A percentile compares a stretch with the other conserved stretches of the same genome.
These are phyloP conservation scores for Neurospora intermedia DNA, from an alignment of 495 filamentous ascomycete genomes.

Conservation along the genomic window DNA sequence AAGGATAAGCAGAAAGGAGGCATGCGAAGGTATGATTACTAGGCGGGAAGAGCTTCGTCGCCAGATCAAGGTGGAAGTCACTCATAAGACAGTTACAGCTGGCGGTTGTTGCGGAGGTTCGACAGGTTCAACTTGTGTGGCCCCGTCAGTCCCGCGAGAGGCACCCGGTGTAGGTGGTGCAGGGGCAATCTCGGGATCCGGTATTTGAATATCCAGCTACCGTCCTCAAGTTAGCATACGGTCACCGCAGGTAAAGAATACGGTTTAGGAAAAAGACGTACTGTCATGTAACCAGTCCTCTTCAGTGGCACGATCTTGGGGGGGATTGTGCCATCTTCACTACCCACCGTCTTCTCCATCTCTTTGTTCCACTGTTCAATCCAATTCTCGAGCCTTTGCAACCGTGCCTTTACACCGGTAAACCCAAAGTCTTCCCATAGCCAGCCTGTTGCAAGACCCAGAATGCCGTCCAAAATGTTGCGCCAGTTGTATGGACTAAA, in stretches of 20 bases:
- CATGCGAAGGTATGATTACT: not conserved
- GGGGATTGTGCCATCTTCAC: conserved; percentile 40
- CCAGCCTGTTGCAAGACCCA: conserved; percentile 80
- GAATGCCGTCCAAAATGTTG: conserved; percentile 63
- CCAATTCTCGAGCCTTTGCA: conserved; percentile 60
- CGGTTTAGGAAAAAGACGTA: conserved; percentile 24
- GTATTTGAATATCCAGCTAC: conserved; percentile 29
- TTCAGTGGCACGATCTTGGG: conserved; percentile 68
- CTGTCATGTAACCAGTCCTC: conserved; percentile 79
- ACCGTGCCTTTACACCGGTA: conserved; percentile 55
- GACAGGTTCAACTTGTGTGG: conserved; percentile 4
- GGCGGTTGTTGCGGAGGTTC: not conserved
- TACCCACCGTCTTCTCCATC: conserved; percentile 40
- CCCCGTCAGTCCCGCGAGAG: conserved; percentile 7
- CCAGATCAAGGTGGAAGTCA: not conserved
- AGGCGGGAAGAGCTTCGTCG: not conserved
- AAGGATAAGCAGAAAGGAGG: not conserved
- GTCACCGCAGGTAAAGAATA: not conserved
- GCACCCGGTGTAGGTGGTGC: conserved; percentile 19
- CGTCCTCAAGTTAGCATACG: conserved; percentile 1
- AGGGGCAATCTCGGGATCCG: conserved; percentile 25
- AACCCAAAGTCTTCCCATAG: conserved; percentile 84
- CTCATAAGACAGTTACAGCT: not conserved
- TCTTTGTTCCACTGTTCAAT: conserved; percentile 72
- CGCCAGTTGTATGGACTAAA: conserved; percentile 62